Conservation (phyloP, 305 asterid species). For the Fraxinus ornus region DNA sequence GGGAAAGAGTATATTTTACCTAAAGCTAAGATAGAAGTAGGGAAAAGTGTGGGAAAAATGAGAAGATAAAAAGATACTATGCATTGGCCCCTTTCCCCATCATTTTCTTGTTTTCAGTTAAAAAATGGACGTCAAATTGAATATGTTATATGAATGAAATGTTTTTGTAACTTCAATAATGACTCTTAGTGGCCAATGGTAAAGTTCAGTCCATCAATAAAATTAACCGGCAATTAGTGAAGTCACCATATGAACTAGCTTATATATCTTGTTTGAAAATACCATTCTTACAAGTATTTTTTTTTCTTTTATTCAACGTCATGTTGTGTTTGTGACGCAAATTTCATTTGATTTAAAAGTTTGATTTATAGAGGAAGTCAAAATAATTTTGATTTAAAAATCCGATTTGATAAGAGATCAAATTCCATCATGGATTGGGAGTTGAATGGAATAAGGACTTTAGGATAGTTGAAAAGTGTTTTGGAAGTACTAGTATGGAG, state of each 20-base stretch:
- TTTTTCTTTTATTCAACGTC: no score
- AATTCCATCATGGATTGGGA: no score
- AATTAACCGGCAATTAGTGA: background rate
- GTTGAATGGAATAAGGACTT: no score
- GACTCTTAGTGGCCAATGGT: background rate
- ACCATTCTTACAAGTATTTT: no score
- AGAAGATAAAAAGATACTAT: constrained; percentile 17
- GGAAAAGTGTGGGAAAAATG: constrained; percentile 32
- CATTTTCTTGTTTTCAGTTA: background rate
- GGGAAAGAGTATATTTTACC: constrained; percentile 18
- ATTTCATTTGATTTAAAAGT: no score
- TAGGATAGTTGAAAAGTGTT: no score
- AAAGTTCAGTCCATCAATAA: background rate
- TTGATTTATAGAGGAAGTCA: no score
- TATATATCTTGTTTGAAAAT: background rate
- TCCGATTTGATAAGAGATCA: no score
- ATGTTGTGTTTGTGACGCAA: no score
- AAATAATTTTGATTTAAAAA: no score
- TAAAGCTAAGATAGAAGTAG: constrained; percentile 20
- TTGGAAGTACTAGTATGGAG: no score
- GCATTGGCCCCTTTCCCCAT: constrained; percentile 8
- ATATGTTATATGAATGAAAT: background rate
- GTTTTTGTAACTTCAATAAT: background rate
- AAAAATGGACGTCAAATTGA: background rate
- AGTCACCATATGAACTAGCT: background rate